Conservation (phyloP, 768 basidiomycete species). For the Trametes coccinea region DNA sequence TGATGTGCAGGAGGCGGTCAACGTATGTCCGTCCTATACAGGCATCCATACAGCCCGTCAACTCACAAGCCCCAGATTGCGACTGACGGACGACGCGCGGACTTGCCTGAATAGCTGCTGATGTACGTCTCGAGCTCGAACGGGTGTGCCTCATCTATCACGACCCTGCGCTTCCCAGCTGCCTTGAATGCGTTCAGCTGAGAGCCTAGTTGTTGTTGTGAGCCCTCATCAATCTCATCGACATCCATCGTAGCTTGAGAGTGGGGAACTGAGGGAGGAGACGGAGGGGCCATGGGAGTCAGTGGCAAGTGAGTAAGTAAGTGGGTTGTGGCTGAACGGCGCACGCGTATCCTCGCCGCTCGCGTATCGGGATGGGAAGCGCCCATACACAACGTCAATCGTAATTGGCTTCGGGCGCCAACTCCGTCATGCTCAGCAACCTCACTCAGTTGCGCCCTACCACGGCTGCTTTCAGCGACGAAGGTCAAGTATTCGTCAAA, state of each 20-base stretch:
- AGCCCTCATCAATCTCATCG: conserved; percentile 15
- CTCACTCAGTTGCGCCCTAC: too few species aligned
- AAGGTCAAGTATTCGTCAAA: too few species aligned
- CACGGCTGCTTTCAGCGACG: too few species aligned
- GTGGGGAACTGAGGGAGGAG: background rate
- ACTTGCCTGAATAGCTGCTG: conserved; percentile 70
- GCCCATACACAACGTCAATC: too few species aligned
- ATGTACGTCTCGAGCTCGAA: conserved; percentile 86
- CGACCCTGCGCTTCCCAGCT: conserved; percentile 14
- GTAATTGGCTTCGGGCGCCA: too few species aligned
- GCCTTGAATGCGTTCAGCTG: background rate
- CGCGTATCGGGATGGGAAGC: too few species aligned
- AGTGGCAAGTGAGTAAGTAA: too few species aligned
- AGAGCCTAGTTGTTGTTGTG: background rate
- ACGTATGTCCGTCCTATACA: conserved; percentile 70
- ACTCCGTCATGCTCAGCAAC: too few species aligned
- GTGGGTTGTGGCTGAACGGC: too few species aligned
- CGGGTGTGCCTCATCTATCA: conserved; percentile 76
- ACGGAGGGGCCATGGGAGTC: too few species aligned
- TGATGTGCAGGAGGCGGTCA: conserved; percentile 70
- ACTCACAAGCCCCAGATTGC: too few species aligned
- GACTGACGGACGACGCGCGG: background rate
- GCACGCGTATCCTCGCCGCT: too few species aligned
- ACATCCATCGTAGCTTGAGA: conserved; percentile 13
- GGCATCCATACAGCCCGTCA: background rate